Evolutionary conservation across 2,329 filamentous ascomycete genomes (phyloP).

Genomic region (Trichoderma lentiforme): DNA sequence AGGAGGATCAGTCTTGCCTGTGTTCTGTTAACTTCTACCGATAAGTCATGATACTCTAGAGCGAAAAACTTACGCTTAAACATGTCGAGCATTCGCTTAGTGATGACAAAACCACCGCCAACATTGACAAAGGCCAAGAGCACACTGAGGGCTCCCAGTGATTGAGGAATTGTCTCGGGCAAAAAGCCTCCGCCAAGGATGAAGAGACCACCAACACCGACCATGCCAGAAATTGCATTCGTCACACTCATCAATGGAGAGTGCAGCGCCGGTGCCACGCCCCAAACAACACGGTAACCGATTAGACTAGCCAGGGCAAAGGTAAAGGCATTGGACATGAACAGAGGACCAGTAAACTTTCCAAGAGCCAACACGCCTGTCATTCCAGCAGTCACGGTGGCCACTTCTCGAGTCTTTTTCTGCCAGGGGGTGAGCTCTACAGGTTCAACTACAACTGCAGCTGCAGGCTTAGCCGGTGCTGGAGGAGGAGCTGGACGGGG

Average conservation of each 20-base stretch:
- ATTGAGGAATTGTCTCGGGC: constrained; percentile 74
- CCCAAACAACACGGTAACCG: constrained; percentile 86
- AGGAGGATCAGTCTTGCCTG: constrained; percentile 74
- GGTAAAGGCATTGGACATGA: constrained; percentile 85
- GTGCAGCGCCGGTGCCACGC: constrained; percentile 77
- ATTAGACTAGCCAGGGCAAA: constrained; percentile 81
- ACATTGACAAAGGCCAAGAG: constrained; percentile 89
- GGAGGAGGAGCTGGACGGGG: constrained; percentile 63
- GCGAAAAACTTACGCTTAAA: constrained; percentile 59
- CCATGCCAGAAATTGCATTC: constrained; percentile 90
- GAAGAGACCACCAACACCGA: constrained; percentile 83
- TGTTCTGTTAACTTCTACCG: constrained; percentile 19
- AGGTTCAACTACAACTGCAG: constrained; percentile 48
- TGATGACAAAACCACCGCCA: constrained; percentile 84
- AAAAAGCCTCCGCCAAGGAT: constrained; percentile 80
- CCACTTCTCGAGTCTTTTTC: constrained; percentile 72
- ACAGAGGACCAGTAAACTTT: constrained; percentile 75
- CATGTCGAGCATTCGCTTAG: constrained; percentile 92
- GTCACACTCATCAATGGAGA: constrained; percentile 91
- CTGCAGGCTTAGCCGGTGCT: constrained; percentile 42
- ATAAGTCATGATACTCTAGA: not conserved
- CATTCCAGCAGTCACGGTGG: constrained; percentile 73
- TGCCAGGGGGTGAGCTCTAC: constrained; percentile 79
- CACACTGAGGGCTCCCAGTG: constrained; percentile 74
- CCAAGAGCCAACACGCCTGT: constrained; percentile 70